A percentile compares a stretch with the other conserved stretches of the same genome.
Evolutionary conservation across 495 filamentous ascomycete genomes (phyloP).

Genomic region (Baudoinia panamericana): DNA sequence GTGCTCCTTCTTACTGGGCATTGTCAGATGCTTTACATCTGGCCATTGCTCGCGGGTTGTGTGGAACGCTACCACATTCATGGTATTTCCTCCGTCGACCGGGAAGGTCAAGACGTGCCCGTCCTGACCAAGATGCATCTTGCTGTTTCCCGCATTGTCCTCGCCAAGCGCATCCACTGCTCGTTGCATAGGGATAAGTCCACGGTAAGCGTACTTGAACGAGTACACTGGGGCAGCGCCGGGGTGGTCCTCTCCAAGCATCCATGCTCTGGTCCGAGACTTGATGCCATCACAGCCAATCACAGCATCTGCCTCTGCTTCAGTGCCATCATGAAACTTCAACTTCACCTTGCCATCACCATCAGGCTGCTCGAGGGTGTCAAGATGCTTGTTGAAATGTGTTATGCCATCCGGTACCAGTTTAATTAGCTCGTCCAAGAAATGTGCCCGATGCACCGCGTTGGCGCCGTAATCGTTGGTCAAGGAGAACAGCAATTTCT

Average conservation of each 20-base stretch:
- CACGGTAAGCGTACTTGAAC: slow-evolving; percentile 40
- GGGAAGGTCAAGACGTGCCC: slow-evolving; percentile 39
- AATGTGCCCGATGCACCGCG: slow-evolving; percentile 34
- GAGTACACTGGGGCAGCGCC: slow-evolving; percentile 33
- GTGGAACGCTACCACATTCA: slow-evolving; percentile 27
- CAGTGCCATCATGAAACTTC: slow-evolving; percentile 27
- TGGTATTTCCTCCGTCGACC: slow-evolving; percentile 33
- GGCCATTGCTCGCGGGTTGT: slow-evolving; percentile 4
- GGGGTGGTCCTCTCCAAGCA: slow-evolving; percentile 15
- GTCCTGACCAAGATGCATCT: slow-evolving; percentile 32
- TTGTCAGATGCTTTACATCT: background rate
- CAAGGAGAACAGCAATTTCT: slow-evolving; percentile 1
- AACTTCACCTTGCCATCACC: slow-evolving; percentile 18
- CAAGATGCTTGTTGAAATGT: slow-evolving; percentile 25
- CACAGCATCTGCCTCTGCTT: slow-evolving; percentile 18
- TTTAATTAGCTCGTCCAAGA: slow-evolving; percentile 37
- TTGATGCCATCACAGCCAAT: slow-evolving; percentile 24
- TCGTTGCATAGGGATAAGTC: slow-evolving; percentile 39
- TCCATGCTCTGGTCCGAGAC: slow-evolving; percentile 10
- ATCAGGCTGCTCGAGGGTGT: slow-evolving; percentile 20
- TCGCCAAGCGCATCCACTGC: slow-evolving; percentile 38
- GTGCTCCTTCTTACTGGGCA: slow-evolving; percentile 40
- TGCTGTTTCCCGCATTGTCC: slow-evolving; percentile 33
- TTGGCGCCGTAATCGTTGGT: background rate
- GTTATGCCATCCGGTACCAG: slow-evolving; percentile 33